A percentile compares a stretch with the other conserved stretches of the same genome.
Conservation (phyloP, 441 rosid genomes). For the Populus hybrid region DNA sequence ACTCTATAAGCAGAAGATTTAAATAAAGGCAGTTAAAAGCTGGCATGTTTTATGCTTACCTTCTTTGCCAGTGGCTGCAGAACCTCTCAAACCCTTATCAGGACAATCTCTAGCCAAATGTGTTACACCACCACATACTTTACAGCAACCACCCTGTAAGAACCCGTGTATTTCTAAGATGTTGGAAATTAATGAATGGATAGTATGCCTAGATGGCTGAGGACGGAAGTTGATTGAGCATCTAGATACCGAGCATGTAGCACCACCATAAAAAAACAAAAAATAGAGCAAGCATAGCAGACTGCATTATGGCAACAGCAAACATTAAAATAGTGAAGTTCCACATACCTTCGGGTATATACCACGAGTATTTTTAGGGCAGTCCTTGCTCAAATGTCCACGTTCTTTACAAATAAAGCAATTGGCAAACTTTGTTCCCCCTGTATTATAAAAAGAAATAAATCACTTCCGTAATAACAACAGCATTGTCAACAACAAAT, state of each 20-base stretch:
- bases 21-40: not conserved
- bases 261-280: no score
- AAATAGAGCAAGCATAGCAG: not conserved
- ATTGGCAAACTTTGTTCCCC: conserved; percentile 81
- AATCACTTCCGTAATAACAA: conserved; percentile 8
- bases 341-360: conserved; percentile 83
- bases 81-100: conserved; percentile 47
- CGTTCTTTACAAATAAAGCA: conserved; percentile 78
- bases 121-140: conserved; percentile 80
- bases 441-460: conserved; percentile 29
- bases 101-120: conserved; percentile 96
- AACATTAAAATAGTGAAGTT: not conserved
- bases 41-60: conserved; percentile 28
- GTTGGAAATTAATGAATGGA: conserved; percentile 1
- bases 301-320: not conserved
- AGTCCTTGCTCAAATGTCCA: conserved; percentile 88
- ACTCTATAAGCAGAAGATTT: not conserved
- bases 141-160: conserved; percentile 78
- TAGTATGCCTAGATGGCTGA: not conserved
- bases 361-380: conserved; percentile 77
- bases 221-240: conserved; percentile 1
- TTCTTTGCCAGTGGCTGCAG: conserved; percentile 23
- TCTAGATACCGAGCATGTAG: not conserved
- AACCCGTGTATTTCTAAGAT: conserved; percentile 5
- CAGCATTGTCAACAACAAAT: conserved; percentile 1